Conservation (phyloP, 768 basidiomycete genomes). For the Agrocybe praecox region DNA sequence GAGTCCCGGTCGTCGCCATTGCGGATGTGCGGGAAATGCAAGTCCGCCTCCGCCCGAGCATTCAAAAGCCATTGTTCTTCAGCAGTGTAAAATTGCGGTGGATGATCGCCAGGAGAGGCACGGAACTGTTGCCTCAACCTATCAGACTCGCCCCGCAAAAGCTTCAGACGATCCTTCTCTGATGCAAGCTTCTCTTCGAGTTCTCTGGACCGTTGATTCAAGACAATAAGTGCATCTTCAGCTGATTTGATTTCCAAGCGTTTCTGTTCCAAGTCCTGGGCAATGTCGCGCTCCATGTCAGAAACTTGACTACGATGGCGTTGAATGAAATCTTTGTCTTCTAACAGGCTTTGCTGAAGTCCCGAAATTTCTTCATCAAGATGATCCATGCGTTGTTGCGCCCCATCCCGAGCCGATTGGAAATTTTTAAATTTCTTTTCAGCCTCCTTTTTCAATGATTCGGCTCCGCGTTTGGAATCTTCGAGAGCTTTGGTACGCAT, state of each 20-base stretch:
- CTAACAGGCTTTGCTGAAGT: slow-evolving; percentile 53
- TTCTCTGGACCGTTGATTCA: slow-evolving; percentile 69
- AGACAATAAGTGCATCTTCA: slow-evolving; percentile 66
- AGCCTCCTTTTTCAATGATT: slow-evolving; percentile 77
- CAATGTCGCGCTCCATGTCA: slow-evolving; percentile 56
- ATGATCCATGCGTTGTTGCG: slow-evolving; percentile 55
- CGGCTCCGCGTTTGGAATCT: slow-evolving; percentile 83
- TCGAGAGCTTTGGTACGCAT: slow-evolving; percentile 84
- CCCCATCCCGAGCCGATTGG: slow-evolving; percentile 63
- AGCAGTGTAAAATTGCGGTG: slow-evolving; percentile 6
- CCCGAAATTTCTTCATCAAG: slow-evolving; percentile 63
- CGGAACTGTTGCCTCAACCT: slow-evolving; percentile 42
- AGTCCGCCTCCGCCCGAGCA: slow-evolving; percentile 4
- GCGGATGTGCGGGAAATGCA: slow-evolving; percentile 7
- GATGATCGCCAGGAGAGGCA: slow-evolving; percentile 25
- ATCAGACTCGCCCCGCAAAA: slow-evolving; percentile 62
- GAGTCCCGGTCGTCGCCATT: not conserved
- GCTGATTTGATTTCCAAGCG: slow-evolving; percentile 61
- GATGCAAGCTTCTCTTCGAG: slow-evolving; percentile 71
- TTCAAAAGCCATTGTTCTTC: slow-evolving; percentile 12
- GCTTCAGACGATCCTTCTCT: slow-evolving; percentile 60
- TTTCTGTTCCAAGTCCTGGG: slow-evolving; percentile 54
- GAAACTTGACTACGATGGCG: slow-evolving; percentile 47
- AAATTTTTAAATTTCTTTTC: slow-evolving; percentile 86
- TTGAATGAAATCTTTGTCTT: slow-evolving; percentile 55